These are phyloP conservation scores for Mycena vitilis DNA, from an alignment of 768 basidiomycete genomes.

Conservation along the genomic window DNA sequence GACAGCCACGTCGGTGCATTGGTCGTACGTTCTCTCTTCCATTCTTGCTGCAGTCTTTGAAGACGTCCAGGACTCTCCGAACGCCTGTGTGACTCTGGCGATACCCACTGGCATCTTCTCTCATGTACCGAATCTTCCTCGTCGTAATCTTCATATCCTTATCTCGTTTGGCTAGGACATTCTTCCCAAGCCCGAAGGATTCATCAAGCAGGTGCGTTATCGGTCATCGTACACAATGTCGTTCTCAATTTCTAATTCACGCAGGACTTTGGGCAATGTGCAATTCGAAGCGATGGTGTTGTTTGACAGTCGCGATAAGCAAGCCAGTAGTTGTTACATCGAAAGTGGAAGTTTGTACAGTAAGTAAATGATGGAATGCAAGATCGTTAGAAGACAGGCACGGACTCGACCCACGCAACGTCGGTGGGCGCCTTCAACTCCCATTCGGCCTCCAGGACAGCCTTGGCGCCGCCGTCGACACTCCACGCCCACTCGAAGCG, in stretches of 20 bases:
- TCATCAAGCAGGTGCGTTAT: conserved; percentile 51
- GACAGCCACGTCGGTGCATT: conserved; percentile 79
- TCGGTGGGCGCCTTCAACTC: conserved; percentile 60
- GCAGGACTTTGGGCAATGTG: too few species aligned
- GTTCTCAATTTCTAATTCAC: neutral
- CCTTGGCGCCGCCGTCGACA: conserved; percentile 55
- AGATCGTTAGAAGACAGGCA: conserved; percentile 8
- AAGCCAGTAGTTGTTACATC: too few species aligned
- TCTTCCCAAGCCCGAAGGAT: conserved; percentile 70
- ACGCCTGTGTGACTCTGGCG: conserved; percentile 80
- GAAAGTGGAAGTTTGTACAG: too few species aligned
- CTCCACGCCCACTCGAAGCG: conserved; percentile 65
- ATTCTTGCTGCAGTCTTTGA: neutral
- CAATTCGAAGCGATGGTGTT: too few species aligned
- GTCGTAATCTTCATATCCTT: neutral
- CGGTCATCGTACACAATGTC: neutral
- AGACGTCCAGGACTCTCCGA: conserved; percentile 70
- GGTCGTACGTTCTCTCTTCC: conserved; percentile 60
- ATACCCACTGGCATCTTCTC: conserved; percentile 85
- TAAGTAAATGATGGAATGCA: too few species aligned
- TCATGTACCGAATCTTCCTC: conserved; percentile 50
- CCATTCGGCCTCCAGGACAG: conserved; percentile 61
- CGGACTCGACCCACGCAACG: conserved; percentile 42
- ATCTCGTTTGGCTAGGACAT: conserved; percentile 62
- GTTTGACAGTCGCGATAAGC: too few species aligned